phyloP scores from a whole-genome alignment of 1,284 basidiomycete genomes.

The Tilletia horrida region DNA sequence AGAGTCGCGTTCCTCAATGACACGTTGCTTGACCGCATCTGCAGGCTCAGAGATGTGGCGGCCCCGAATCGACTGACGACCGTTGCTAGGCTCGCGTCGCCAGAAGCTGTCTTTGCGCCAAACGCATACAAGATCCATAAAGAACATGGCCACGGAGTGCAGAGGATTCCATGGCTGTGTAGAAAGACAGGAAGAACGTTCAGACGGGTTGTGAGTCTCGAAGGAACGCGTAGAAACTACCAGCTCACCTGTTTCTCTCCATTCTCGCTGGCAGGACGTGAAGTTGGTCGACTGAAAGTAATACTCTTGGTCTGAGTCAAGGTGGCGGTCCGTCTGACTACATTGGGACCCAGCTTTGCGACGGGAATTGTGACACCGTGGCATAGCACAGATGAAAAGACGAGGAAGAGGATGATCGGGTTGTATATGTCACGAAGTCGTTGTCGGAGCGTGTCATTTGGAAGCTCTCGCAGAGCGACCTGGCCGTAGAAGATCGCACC shows the following conservation, averaged over 20 bases:
- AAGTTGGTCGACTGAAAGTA: conserved; percentile 22
- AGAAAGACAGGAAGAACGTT: background rate
- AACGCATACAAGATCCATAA: conserved; percentile 30
- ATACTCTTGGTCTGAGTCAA: conserved; percentile 22
- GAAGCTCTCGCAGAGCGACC: conserved; percentile 58
- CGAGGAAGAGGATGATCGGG: conserved; percentile 61
- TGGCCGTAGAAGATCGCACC: conserved; percentile 60
- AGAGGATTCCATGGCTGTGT: conserved; percentile 39
- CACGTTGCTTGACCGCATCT: conserved; percentile 11
- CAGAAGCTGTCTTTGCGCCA: conserved; percentile 45
- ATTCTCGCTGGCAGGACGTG: background rate
- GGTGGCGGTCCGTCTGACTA: conserved; percentile 36
- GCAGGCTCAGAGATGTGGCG: conserved; percentile 14
- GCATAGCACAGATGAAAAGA: conserved; percentile 59
- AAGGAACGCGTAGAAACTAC: conserved; percentile 1
- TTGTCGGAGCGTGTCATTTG: conserved; percentile 56
- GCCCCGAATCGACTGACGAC: background rate
- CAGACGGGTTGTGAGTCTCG: background rate
- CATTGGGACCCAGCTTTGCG: conserved; percentile 43
- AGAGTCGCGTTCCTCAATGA: background rate
- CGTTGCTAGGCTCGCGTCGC: conserved; percentile 22
- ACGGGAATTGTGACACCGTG: conserved; percentile 57
- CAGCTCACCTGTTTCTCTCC: conserved; percentile 17
- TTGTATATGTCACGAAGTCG: conserved; percentile 56
- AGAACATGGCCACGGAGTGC: conserved; percentile 27